Evolutionary conservation across 2,329 filamentous ascomycete species (phyloP).

Genomic region (Cyanodermella asteris): DNA sequence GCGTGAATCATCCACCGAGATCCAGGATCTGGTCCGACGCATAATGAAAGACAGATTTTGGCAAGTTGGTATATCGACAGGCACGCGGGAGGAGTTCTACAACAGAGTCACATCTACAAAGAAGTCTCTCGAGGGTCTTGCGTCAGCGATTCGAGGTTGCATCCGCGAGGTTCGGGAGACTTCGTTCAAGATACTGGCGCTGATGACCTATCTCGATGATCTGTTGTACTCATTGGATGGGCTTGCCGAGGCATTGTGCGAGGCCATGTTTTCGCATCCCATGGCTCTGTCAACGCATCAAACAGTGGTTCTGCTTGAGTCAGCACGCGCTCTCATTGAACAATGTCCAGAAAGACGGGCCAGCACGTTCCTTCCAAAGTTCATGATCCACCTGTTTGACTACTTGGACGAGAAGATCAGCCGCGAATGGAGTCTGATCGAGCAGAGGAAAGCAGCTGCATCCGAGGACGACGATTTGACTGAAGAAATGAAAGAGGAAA

Average conservation of each 20-base stretch:
- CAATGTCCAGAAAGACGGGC: conserved; percentile 68
- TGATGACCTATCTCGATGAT: conserved; percentile 67
- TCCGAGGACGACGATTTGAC: conserved; percentile 58
- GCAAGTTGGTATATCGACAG: conserved; percentile 91
- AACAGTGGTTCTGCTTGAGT: conserved; percentile 74
- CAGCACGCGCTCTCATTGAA: conserved; percentile 74
- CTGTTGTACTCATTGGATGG: conserved; percentile 82
- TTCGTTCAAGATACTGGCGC: conserved; percentile 84
- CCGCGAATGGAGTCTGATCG: conserved; percentile 64
- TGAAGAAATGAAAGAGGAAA: conserved; percentile 96
- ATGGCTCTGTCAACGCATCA: conserved; percentile 76
- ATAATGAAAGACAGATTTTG: conserved; percentile 91
- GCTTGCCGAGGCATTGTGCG: conserved; percentile 60
- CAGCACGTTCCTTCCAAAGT: conserved; percentile 60
- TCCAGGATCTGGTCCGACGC: conserved; percentile 54
- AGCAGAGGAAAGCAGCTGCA: conserved; percentile 36
- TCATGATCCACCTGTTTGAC: conserved; percentile 60
- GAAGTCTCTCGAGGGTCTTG: conserved; percentile 74
- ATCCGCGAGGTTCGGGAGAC: conserved; percentile 80
- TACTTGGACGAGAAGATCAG: conserved; percentile 77
- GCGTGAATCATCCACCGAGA: too few species aligned
- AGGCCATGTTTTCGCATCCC: conserved; percentile 65
- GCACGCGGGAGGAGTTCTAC: conserved; percentile 93
- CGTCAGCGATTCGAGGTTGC: conserved; percentile 75
- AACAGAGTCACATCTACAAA: conserved; percentile 76